Conservation (phyloP, 2,329 filamentous ascomycete species). For the Knoxdaviesia capensis region DNA sequence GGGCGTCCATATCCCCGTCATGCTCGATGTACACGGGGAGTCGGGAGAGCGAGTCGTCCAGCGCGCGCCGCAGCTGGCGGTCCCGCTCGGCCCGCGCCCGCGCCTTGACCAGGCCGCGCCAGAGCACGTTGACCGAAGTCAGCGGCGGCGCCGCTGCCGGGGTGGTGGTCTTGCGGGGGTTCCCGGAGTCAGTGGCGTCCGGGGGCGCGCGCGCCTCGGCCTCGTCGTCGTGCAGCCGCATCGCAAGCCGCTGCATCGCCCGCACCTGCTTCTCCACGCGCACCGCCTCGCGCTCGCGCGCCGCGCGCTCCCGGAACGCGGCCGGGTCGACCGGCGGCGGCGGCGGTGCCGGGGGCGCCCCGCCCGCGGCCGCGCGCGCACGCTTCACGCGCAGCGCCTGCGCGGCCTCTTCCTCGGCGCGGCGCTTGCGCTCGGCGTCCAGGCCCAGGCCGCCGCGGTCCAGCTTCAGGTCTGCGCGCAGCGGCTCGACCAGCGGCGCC, state of each 20-base stretch:
- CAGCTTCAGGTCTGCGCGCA: constrained; percentile 58
- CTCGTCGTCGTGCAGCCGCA: constrained; percentile 47
- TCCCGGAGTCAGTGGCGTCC: background rate
- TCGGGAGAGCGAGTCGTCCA: constrained; percentile 41
- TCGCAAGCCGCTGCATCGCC: constrained; percentile 66
- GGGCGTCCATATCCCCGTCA: constrained; percentile 38
- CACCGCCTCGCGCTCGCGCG: constrained; percentile 47
- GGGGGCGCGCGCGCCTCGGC: background rate
- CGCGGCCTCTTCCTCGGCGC: constrained; percentile 28
- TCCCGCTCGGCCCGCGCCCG: constrained; percentile 53
- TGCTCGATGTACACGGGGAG: constrained; percentile 48
- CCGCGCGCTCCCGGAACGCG: constrained; percentile 54
- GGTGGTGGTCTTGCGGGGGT: too few species aligned
- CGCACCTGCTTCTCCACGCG: constrained; percentile 48
- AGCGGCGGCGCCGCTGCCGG: constrained; percentile 24
- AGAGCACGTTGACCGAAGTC: constrained; percentile 55
- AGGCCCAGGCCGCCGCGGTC: constrained; percentile 68
- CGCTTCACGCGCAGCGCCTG: background rate
- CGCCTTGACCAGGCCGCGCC: constrained; percentile 52
- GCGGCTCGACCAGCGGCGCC: constrained; percentile 36
- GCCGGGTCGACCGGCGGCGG: constrained; percentile 44
- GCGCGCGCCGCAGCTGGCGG: constrained; percentile 39
- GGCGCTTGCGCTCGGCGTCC: constrained; percentile 67
- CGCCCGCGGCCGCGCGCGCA: too few species aligned
- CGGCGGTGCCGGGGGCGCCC: too few species aligned